These are phyloP conservation scores for Ceratobasidium sp. DNA, from an alignment of 1,284 basidiomycete species.

Conservation along the genomic window DNA sequence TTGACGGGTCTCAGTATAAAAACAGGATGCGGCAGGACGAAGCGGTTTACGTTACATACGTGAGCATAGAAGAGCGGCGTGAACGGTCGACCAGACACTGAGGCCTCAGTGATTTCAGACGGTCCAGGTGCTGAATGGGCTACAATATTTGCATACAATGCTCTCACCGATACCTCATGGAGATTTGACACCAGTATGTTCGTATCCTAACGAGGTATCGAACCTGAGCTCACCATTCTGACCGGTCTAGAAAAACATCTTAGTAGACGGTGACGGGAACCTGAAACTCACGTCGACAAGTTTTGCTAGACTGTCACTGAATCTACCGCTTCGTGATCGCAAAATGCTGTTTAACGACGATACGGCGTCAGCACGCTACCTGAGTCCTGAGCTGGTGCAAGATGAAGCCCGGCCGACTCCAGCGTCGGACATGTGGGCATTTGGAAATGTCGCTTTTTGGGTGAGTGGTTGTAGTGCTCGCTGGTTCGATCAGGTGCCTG, in stretches of 20 bases:
- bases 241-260: conserved; percentile 23
- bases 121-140: conserved; percentile 5
- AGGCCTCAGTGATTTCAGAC: neutral
- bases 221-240: neutral
- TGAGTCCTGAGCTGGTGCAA: conserved; percentile 29
- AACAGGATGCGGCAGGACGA: conserved; percentile 21
- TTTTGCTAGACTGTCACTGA: neutral
- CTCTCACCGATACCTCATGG: conserved; percentile 7
- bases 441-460: conserved; percentile 41
- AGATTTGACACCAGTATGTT: conserved; percentile 27
- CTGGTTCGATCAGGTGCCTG: neutral
- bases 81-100: neutral
- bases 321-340: neutral
- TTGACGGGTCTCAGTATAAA: conserved; percentile 3
- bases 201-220: neutral
- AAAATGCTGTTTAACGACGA: neutral
- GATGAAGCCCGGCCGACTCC: conserved; percentile 12
- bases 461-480: neutral
- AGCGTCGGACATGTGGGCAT: conserved; percentile 41
- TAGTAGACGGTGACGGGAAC: conserved; percentile 16
- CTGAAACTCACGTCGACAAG: conserved; percentile 27
- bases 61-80: no score
- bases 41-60: neutral
- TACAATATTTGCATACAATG: conserved; percentile 18
- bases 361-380: conserved; percentile 9